phyloP scores from a whole-genome alignment of 306 rosid species.

The Echinosophora koreensis region DNA sequence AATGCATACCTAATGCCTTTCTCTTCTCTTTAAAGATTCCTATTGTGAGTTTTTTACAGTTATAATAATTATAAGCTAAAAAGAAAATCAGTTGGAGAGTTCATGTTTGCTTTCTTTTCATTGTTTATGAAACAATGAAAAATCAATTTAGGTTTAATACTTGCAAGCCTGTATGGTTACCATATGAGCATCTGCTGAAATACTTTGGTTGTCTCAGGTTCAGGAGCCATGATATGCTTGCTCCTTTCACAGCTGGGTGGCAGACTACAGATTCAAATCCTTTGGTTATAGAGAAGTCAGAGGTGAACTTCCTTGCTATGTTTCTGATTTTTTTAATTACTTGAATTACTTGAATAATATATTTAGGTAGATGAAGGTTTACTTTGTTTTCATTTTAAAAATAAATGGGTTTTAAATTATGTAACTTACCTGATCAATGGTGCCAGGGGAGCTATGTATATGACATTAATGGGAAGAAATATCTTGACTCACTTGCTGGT shows the following conservation, averaged over 20 bases:
- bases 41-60: constrained; percentile 3
- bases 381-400: constrained; percentile 12
- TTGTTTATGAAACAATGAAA: background rate
- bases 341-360: background rate
- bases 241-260: constrained; percentile 97
- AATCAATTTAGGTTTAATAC: background rate
- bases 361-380: background rate
- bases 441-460: constrained; percentile 93
- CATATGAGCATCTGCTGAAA: constrained; percentile 36
- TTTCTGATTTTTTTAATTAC: constrained; percentile 7
- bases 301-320: constrained; percentile 56
- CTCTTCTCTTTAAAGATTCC: constrained; percentile 16
- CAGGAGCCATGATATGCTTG: constrained; percentile 94
- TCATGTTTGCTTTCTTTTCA: background rate
- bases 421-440: constrained; percentile 41
- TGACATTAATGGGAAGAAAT: constrained; percentile 84
- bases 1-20: constrained; percentile 26
- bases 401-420: constrained; percentile 5
- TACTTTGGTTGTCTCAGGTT: constrained; percentile 58
- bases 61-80: constrained; percentile 8
- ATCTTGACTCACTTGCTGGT: constrained; percentile 95
- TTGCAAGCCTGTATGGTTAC: constrained; percentile 10
- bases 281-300: constrained; percentile 82
- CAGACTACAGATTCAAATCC: constrained; percentile 72
- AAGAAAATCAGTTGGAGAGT: constrained; percentile 11